Evolutionary conservation across 1,284 basidiomycete genomes (phyloP), one percentile per base, ranked within the genome.

Genomic region (Trichosporon inkin): DNA sequence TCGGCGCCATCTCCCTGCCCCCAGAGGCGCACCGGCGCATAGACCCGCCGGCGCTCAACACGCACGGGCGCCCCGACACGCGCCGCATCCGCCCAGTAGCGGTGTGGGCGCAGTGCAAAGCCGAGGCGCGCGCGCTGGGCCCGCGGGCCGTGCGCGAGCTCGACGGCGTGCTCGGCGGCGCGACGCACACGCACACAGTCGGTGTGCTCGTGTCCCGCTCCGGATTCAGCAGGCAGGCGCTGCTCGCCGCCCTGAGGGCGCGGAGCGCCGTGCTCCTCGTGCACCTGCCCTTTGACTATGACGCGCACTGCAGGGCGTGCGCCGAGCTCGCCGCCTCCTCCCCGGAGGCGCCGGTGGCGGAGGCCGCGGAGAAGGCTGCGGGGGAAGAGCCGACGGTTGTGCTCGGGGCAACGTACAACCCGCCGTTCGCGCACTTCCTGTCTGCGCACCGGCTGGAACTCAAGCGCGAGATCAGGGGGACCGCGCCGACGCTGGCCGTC

Each of bases 101-200:
- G 36, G 82, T 95, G n/a, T 70, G 94, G 16, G 90, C 83, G 0
- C 92, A 95, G 70, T 96, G 92, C 81, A 96, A 96, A 79, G 90
- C 90, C 0, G 88, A 92, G 70, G 86, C 85, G 76, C 87, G 85
- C 74, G 87, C 87, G 70, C 77, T 87, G 36, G 84, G 88, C 0
- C 90, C 92, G 1, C 84, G 85, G 6, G 86, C 87, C 66, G 83
- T 95, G 1, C 84, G 92, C 40, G 92, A 96, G 76, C 81, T 95
- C 77, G 92, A 95, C 73, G 91, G 91, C 16, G 89, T 91, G 16
- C 76, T 89, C 28, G 28, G 28, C 28, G 61, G 82, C 65, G 10
- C 62, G 68, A 60, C 63, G 63, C 28, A 36, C 5, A 17, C 16
- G 7, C 49, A 40, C 10, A 20, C 41, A 11, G 55, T 91, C 16